Base-by-base conservation (phyloP, 306 rosid genomes). In the Quercus robur region DNA sequence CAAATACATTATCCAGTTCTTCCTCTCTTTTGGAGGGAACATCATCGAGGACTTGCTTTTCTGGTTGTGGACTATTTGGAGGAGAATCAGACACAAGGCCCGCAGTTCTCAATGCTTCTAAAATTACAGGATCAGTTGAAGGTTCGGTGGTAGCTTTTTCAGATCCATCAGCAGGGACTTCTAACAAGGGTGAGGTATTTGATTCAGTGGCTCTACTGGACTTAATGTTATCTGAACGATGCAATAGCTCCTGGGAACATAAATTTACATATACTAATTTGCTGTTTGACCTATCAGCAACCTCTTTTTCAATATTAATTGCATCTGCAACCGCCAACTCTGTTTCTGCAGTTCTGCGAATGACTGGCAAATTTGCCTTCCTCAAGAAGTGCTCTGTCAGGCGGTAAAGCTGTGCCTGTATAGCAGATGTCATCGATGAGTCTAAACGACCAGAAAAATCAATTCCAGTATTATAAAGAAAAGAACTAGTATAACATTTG, bases 301-400 rank as follows among this genome's bases (percentile, higher is more conserved):
- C 90, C 78, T 78, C 98, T 81, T 87, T 96, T 85, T 96, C 97
- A 73, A 96, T 91, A 87, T 93, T 96, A 83, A 87, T 66, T 69
- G 97, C 98, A 91, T 96, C 99, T 46, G 97, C 98, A 83, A 96
- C 90, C 9, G 99, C 98, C 58, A 95, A 89, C 85, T 95, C 99
- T 58, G 97, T 91, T 74, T 88, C 88, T 35, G 94, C 99, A 79
- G 92, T 86, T 90, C 97, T 89, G 76, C 90, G 64, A 76, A 95
- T 88, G 77, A 83, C 91, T 0, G 85, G 75, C 75, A 91, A 86
- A 86, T 91, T 90, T 79, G 88, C 82, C 77, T 88, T 93, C 89
- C 83, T 95, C 87, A 95, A 79, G 56, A 95, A 87, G 86, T 86
- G 93, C 85, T 95, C 98, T 1, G 97, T 89, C 75, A 95, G 85